A percentile compares a stretch with the other conserved stretches of the same genome.
These are phyloP conservation scores for Venturia aucupariae DNA, from an alignment of 2,329 filamentous ascomycete species.

Conservation along the genomic window DNA sequence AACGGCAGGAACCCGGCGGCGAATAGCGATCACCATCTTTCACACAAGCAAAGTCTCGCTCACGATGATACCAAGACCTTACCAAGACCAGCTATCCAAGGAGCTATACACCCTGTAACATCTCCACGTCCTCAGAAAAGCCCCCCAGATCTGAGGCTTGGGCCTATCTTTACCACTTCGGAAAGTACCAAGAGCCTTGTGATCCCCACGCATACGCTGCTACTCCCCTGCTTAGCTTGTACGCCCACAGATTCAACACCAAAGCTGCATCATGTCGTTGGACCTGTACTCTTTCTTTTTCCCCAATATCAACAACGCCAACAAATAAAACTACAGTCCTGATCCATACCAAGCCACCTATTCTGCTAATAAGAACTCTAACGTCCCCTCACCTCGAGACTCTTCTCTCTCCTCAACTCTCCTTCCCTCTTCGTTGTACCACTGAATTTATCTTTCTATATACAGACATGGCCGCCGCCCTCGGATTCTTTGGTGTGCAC, in stretches of 20 bases:
- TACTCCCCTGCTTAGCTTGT: no score
- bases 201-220: not conserved
- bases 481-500: slow-evolving; percentile 3
- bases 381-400: not conserved
- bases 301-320: not conserved
- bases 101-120: not conserved
- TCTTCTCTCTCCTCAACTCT: not conserved
- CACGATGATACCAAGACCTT: slow-evolving; percentile 1
- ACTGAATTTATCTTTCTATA: not conserved
- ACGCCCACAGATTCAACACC: not conserved
- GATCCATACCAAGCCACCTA: not conserved
- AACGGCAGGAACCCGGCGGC: not conserved
- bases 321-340: not conserved
- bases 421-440: not conserved
- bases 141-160: not conserved
- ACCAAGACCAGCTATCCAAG: not conserved
- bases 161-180: not conserved
- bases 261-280: not conserved
- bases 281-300: slow-evolving; percentile 2
- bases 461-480: not conserved
- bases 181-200: slow-evolving; percentile 2
- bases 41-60: not conserved
- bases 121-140: not conserved
- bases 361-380: not conserved
- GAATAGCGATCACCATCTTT: not conserved